Percentiles rank a stretch among this genome's conserved stretches.
These are phyloP conservation scores for Mortierella sp. DNA, from an alignment of 371 early-diverging fungal species.

Conservation along the genomic window DNA sequence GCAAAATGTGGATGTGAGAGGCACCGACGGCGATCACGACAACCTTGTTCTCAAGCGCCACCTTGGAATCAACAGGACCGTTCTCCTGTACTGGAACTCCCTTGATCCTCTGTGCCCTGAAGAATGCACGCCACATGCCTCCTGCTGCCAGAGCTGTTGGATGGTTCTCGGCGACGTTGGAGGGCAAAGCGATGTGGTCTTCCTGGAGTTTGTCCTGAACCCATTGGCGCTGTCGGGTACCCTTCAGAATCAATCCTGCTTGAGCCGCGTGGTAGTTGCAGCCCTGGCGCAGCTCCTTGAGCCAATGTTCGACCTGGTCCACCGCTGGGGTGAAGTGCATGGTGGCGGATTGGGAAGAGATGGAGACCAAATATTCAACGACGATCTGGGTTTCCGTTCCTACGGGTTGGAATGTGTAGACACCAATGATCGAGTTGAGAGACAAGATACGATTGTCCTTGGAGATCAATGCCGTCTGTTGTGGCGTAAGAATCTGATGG, in stretches of 20 bases:
- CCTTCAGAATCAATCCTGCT: slow-evolving; percentile 49
- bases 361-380: slow-evolving; percentile 49
- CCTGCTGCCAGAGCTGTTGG: slow-evolving; percentile 55
- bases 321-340: slow-evolving; percentile 53
- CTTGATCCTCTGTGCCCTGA: slow-evolving; percentile 46
- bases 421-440: slow-evolving; percentile 49
- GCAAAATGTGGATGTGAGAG: slow-evolving; percentile 39
- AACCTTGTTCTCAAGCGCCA: slow-evolving; percentile 38
- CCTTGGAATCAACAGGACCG: slow-evolving; percentile 32
- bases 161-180: slow-evolving; percentile 50
- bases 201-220: slow-evolving; percentile 44
- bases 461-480: slow-evolving; percentile 39
- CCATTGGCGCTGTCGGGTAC: slow-evolving; percentile 55
- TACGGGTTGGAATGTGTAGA: slow-evolving; percentile 25
- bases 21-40: slow-evolving; percentile 53
- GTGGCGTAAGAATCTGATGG: slow-evolving; percentile 51
- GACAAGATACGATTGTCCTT: slow-evolving; percentile 49
- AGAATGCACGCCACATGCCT: slow-evolving; percentile 57
- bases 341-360: slow-evolving; percentile 49
- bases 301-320: slow-evolving; percentile 46
- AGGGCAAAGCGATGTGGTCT: slow-evolving; percentile 41
- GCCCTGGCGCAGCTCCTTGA: slow-evolving; percentile 50
- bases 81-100: slow-evolving; percentile 35
- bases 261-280: slow-evolving; percentile 53
- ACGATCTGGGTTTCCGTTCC: slow-evolving; percentile 29